Evolutionary conservation across 1,139 yeast species (phyloP), one percentile per base, ranked within the genome.

Genomic region (Trichomonascaceae sp.): DNA sequence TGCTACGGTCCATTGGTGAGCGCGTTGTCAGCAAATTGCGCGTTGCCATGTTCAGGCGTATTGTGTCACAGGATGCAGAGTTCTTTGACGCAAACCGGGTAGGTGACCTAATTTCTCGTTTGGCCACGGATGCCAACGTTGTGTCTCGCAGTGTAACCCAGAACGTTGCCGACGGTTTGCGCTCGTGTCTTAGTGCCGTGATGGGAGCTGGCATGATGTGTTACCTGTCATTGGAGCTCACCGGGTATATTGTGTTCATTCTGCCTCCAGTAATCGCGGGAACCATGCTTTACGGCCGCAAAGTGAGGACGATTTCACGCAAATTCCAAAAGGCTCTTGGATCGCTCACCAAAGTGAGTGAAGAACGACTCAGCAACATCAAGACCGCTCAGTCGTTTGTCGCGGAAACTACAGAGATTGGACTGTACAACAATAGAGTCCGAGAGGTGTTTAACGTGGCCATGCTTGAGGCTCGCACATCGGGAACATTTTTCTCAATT

Each of bases 1-100:
- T 82, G 28, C 60, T 87, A 45, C 65, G 94, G 44, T 64, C 77
- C 2, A 71, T 78, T 15, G 95, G 96, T 39, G 98, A 89, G 55
- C 71, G 81, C 41, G 61, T 89, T 26, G 94, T 87, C 4, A 82
- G 94, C 4, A 65, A 93, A 39, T 61, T 89, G 36, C 67, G 98
- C 43, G 68, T 93, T 2, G 65, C 74, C 33, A 70, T 87, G 28
- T 82, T 84, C 59, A 74, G 74, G 54, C 76, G 73, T 42, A 76
- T 89, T 4, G 63, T 87, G 42, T 70, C 76, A 17, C 95, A 85
- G 51, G 97, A 89, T 56, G 80, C 93, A 37, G 89, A 81, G 53
- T 89, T 89, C 52, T 89, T 81, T 51, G 97, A 89, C 51, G 76
- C 80, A 14, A 87, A 92, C 41, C 77, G 89, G 50, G 93, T 87